phyloP scores from a whole-genome alignment of 352 stramenopile genomes.

The Thalassiosira livingstoniorum region DNA sequence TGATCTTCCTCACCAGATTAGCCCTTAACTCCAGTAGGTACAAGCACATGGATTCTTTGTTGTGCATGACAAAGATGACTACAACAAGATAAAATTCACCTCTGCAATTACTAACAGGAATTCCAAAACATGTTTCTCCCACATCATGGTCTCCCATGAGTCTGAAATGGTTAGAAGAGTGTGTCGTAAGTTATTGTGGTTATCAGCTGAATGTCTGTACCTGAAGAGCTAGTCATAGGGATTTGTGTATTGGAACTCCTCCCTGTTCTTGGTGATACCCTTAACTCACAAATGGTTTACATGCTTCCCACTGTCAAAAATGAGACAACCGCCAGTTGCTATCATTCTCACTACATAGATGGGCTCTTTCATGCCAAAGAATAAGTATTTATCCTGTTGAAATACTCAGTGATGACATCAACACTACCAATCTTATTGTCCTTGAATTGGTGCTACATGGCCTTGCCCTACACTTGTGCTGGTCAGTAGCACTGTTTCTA shows the following conservation, averaged over 20 bases:
- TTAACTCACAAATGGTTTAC: background rate
- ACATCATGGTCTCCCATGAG: constrained; percentile 33
- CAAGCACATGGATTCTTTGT: background rate
- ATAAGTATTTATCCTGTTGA: background rate
- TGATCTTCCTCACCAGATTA: constrained; percentile 6
- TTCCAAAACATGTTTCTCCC: constrained; percentile 33
- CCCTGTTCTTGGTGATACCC: background rate
- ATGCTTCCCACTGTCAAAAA: background rate
- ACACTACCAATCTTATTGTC: background rate
- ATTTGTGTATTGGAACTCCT: constrained; percentile 7
- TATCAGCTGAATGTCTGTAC: constrained; percentile 37
- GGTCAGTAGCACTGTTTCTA: constrained; percentile 50
- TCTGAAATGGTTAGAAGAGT: constrained; percentile 11
- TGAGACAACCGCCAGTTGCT: constrained; percentile 14
- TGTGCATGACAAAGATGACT: background rate
- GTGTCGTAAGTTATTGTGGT: constrained; percentile 37
- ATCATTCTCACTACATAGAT: constrained; percentile 54
- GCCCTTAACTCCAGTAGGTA: background rate
- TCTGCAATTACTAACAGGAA: constrained; percentile 40
- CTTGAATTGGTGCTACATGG: constrained; percentile 1
- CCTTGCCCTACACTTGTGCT: background rate
- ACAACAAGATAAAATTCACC: constrained; percentile 27
- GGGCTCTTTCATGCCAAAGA: constrained; percentile 38
- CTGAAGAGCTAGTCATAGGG: constrained; percentile 44
- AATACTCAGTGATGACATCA: background rate